Conservation (phyloP, 2,329 filamentous ascomycete genomes). For the Cordyceps javanica region DNA sequence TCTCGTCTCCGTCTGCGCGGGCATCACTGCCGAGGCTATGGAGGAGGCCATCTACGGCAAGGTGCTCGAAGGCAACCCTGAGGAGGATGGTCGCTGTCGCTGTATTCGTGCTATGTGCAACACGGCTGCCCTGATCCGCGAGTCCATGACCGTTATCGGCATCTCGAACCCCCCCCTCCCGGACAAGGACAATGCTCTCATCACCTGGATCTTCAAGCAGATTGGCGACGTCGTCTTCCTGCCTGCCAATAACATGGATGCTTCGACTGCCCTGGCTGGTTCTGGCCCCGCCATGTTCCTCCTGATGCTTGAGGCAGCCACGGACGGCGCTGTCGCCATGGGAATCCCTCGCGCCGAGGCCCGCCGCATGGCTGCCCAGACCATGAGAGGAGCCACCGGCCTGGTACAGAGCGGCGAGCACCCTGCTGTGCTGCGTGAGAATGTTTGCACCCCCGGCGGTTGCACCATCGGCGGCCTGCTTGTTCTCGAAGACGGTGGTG, state of each 20-base stretch:
- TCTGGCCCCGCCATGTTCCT: slow-evolving; percentile 72
- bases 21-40: slow-evolving; percentile 65
- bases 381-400: slow-evolving; percentile 66
- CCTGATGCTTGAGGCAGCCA: slow-evolving; percentile 66
- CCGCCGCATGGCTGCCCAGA: slow-evolving; percentile 71
- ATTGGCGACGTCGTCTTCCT: slow-evolving; percentile 67
- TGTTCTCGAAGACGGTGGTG: slow-evolving; percentile 65
- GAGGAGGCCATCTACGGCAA: slow-evolving; percentile 55
- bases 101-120: slow-evolving; percentile 82
- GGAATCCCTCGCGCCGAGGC: slow-evolving; percentile 68
- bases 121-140: slow-evolving; percentile 69
- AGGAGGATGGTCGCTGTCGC: slow-evolving; percentile 46
- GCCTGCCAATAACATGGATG: slow-evolving; percentile 63
- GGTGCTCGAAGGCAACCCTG: slow-evolving; percentile 39
- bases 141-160: slow-evolving; percentile 78
- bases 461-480: slow-evolving; percentile 71
- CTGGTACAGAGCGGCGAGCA: slow-evolving; percentile 67
- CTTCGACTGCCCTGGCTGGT: slow-evolving; percentile 65
- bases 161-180: slow-evolving; percentile 53
- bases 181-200: slow-evolving; percentile 45
- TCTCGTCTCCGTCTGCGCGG: slow-evolving; percentile 74
- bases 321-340: slow-evolving; percentile 75
- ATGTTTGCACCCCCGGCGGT: slow-evolving; percentile 70
- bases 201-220: slow-evolving; percentile 70
- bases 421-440: slow-evolving; percentile 67